A percentile compares a stretch with the other conserved stretches of the same genome.
Evolutionary conservation across 2,329 filamentous ascomycete genomes (phyloP).

Genomic region (Colletotrichum sp.): DNA sequence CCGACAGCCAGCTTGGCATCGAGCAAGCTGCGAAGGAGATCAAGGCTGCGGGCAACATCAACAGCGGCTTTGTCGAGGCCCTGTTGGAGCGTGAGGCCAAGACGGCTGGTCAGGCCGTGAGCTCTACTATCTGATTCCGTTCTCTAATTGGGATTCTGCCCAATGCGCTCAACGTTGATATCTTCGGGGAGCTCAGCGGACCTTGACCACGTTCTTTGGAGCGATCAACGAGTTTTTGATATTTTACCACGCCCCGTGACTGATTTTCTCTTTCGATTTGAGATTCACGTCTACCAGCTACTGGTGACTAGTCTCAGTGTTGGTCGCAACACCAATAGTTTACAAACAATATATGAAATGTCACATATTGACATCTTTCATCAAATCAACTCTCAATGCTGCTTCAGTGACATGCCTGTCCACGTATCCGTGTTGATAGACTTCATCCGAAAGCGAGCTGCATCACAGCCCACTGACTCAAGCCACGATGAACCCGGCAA

Average conservation of each 20-base stretch:
- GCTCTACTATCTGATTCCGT: conserved; percentile 27
- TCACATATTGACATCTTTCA: conserved; percentile 1
- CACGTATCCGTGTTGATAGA: neutral
- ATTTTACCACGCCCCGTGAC: neutral
- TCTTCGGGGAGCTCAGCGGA: conserved; percentile 17
- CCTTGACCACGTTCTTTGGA: conserved; percentile 33
- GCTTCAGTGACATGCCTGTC: neutral
- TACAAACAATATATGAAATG: conserved; percentile 6
- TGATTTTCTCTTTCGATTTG: conserved; percentile 17
- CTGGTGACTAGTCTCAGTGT: conserved; percentile 10
- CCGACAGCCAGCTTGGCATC: conserved; percentile 83
- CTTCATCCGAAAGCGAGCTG: neutral
- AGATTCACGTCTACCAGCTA: neutral
- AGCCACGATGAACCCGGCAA: neutral
- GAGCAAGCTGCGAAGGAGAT: conserved; percentile 69
- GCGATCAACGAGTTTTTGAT: conserved; percentile 23
- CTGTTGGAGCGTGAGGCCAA: conserved; percentile 60
- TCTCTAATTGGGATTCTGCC: neutral
- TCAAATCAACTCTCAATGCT: neutral
- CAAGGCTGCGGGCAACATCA: conserved; percentile 44
- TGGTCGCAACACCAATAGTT: conserved; percentile 17
- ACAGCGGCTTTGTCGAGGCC: conserved; percentile 56
- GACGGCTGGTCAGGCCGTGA: conserved; percentile 30
- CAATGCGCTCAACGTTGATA: conserved; percentile 7
- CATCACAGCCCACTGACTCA: neutral